A percentile compares a stretch with the other conserved stretches of the same genome.
These are phyloP conservation scores for Blastocystis sp. DNA, from an alignment of 352 stramenopile genomes.

Conservation along the genomic window DNA sequence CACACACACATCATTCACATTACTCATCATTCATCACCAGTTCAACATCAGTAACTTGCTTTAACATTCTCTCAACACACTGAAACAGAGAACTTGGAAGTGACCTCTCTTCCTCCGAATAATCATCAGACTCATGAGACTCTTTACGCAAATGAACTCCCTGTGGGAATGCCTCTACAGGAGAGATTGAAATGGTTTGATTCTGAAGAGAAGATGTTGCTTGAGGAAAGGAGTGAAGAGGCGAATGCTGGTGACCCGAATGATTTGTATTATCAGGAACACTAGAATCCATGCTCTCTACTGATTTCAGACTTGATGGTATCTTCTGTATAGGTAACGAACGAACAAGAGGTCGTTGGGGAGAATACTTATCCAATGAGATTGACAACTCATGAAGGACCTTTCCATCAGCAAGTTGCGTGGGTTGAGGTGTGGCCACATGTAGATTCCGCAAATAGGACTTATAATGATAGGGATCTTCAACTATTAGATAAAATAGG, in stretches of 20 bases:
- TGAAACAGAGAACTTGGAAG: background rate
- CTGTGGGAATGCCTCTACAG: background rate
- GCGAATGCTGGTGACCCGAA: background rate
- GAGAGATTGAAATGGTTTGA: background rate
- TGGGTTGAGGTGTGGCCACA: background rate
- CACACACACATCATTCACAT: too few species aligned
- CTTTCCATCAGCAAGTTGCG: background rate
- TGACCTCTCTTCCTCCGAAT: background rate
- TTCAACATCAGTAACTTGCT: too few species aligned
- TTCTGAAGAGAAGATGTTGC: background rate
- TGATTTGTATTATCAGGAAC: background rate
- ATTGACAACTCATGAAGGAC: background rate
- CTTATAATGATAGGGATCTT: conserved; percentile 1
- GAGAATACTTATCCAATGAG: background rate
- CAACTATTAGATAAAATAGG: background rate
- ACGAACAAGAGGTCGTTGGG: background rate
- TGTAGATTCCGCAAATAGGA: background rate
- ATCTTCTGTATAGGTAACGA: background rate
- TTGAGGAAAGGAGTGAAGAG: background rate
- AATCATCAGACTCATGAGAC: background rate
- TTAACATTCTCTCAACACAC: background rate
- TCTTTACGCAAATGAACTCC: background rate
- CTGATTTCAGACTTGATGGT: background rate
- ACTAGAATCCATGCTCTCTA: background rate
- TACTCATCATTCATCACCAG: too few species aligned